Conservation (phyloP, 2,329 filamentous ascomycete species). For the Botrytis squamosa region DNA sequence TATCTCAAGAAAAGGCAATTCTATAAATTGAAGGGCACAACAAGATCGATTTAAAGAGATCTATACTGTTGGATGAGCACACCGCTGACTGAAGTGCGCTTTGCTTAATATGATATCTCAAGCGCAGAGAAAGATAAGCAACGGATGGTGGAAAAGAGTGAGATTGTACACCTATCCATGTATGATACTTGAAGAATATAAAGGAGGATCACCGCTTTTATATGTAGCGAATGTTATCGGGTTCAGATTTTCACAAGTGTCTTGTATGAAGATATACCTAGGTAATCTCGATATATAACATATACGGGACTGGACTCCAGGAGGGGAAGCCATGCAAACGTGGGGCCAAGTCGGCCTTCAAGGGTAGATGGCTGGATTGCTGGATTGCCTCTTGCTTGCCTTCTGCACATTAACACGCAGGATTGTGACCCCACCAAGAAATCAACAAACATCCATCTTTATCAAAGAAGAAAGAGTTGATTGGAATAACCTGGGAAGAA, state of each 20-base stretch:
- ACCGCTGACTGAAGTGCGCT: neutral
- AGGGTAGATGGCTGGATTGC: neutral
- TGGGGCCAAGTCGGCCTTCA: neutral
- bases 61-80: neutral
- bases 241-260: neutral
- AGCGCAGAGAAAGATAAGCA: neutral
- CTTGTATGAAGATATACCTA: neutral
- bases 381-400: neutral
- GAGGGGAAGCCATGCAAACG: neutral
- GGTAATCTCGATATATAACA: neutral
- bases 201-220: neutral
- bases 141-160: neutral
- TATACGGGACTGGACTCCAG: too few relatives aligned
- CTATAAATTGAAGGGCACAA: neutral
- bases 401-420: neutral
- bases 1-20: neutral
- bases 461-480: neutral
- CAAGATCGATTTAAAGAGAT: neutral
- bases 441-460: neutral
- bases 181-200: neutral
- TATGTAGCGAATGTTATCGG: neutral
- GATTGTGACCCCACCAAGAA: conserved; percentile 6
- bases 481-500: neutral
- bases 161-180: neutral
- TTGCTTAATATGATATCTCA: neutral